Conservation (phyloP, 371 early-diverging fungal species). For the Mortierella sp. region DNA sequence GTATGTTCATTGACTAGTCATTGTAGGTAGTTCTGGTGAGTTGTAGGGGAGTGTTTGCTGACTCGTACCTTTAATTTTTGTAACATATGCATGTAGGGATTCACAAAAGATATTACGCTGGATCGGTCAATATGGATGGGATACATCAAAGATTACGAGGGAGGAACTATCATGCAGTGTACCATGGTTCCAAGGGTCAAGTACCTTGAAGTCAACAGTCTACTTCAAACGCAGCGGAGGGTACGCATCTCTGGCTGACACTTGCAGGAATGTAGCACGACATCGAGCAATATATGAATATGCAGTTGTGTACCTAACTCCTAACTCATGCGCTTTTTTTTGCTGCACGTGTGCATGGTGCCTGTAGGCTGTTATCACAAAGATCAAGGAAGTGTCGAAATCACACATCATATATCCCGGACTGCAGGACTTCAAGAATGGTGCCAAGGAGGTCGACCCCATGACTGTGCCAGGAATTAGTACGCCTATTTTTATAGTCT, state of each 20-base stretch:
- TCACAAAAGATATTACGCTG: slow-evolving; percentile 95
- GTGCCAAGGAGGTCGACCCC: slow-evolving; percentile 63
- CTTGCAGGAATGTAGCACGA: not conserved
- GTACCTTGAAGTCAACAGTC: slow-evolving; percentile 69
- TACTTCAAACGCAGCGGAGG: slow-evolving; percentile 75
- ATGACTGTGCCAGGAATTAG: slow-evolving; percentile 80
- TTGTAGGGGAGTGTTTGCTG: not conserved
- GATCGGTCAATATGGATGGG: slow-evolving; percentile 97
- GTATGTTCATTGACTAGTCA: slow-evolving; percentile 55
- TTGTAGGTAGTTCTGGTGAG: not conserved
- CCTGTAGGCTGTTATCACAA: slow-evolving; percentile 81
- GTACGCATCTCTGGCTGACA: slow-evolving; percentile 31
- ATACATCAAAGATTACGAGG: slow-evolving; percentile 99
- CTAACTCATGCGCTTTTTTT: not conserved
- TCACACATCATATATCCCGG: slow-evolving; percentile 89
- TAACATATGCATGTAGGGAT: slow-evolving; percentile 77
- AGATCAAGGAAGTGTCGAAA: slow-evolving; percentile 80
- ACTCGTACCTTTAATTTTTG: not conserved
- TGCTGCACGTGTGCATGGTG: not conserved
- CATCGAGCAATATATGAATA: not conserved
- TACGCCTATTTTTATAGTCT: slow-evolving; percentile 41
- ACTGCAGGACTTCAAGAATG: slow-evolving; percentile 76
- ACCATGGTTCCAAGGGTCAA: slow-evolving; percentile 72
- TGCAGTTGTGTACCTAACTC: not conserved
- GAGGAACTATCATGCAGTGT: slow-evolving; percentile 98